Evolutionary conservation across 2,329 filamentous ascomycete genomes (phyloP), one percentile per base, ranked within the genome.

Genomic region (Aspergillus clavatus): DNA sequence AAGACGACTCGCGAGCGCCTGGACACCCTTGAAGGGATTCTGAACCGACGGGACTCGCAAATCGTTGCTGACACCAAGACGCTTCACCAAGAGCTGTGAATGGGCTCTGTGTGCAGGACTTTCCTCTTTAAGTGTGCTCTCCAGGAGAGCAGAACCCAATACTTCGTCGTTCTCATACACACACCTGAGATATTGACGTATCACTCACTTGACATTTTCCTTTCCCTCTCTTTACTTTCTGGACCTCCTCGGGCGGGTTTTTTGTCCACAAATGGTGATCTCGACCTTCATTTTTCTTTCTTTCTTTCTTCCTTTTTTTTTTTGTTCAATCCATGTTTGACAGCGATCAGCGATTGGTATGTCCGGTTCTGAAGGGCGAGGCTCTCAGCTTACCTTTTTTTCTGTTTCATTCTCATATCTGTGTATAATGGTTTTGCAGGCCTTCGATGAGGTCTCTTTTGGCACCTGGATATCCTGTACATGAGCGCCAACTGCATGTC

Each of bases 1-100:
- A 75, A 80, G 43, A 80, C 95, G 23, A 96, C 91, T 2, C 88
- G 96, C 63, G 86, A 95, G 72, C 85, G 87, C 60, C 71, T 98
- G 24, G 77, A 79, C 44, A 80, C 86, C 33, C 70, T 98, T 51
- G 90, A 90, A 67, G 77, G 79, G 33, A 85, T 88, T 23, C 76
- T 91, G 41, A 78, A 80, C 51, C 77, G 75, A 61, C 81, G 76
- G 62, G 78, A 73, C 56, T 50, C 46, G 1, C 51, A 61, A 19
- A 41, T 47, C 8, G 29, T 51, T n/a, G 38, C 52, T 8, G 45
- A 47, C 4, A 42, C 55, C 2, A 52, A 57, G n/a, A 38, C 50
- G 5, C 31, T 52, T 26, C 56, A 49, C 26, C 50, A 53, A 10
- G 61, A 65, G 24, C 50, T 65, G 27, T 62, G 40, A 54, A 27